These are phyloP conservation scores for Fagus sylvatica DNA, from an alignment of 306 rosid species.

Conservation along the genomic window DNA sequence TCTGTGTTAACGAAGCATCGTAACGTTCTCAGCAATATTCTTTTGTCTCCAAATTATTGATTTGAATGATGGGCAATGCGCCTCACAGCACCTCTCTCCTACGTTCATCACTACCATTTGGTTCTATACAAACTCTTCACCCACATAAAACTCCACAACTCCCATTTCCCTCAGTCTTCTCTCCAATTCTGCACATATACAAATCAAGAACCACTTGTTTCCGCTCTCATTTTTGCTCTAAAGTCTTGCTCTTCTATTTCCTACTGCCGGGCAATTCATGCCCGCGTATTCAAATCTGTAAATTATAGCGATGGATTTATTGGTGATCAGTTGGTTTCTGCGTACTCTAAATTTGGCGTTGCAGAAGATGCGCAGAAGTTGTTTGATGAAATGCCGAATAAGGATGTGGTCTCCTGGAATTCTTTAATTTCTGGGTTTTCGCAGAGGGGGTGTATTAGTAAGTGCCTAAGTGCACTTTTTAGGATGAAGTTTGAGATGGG, in stretches of 20 bases:
- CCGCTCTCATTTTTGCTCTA: slow-evolving; percentile 45
- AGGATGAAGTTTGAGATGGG: slow-evolving; percentile 42
- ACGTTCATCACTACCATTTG: neutral
- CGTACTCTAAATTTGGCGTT: slow-evolving; percentile 50
- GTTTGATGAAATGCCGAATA: slow-evolving; percentile 67
- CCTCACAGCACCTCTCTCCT: neutral
- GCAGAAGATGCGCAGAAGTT: slow-evolving; percentile 50
- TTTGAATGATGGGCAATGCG: slow-evolving; percentile 34
- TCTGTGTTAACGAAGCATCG: neutral
- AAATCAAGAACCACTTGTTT: slow-evolving; percentile 38
- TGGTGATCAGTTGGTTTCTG: slow-evolving; percentile 66
- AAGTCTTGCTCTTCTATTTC: slow-evolving; percentile 48
- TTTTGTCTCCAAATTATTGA: too few species aligned
- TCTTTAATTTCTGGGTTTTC: slow-evolving; percentile 68
- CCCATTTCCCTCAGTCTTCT: slow-evolving; percentile 12
- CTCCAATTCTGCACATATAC: neutral
- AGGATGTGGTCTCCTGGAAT: slow-evolving; percentile 69
- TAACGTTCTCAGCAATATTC: neutral
- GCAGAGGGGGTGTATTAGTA: slow-evolving; percentile 37
- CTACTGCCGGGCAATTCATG: slow-evolving; percentile 56
- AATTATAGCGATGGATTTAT: slow-evolving; percentile 64
- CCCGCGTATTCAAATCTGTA: slow-evolving; percentile 58
- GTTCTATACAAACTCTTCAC: slow-evolving; percentile 20
- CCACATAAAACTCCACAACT: slow-evolving; percentile 14
- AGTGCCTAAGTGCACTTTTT: slow-evolving; percentile 47